A percentile compares a stretch with the other conserved stretches of the same genome.
These are phyloP conservation scores for Colletotrichum karsti DNA, from an alignment of 2,329 filamentous ascomycete species.

Conservation along the genomic window DNA sequence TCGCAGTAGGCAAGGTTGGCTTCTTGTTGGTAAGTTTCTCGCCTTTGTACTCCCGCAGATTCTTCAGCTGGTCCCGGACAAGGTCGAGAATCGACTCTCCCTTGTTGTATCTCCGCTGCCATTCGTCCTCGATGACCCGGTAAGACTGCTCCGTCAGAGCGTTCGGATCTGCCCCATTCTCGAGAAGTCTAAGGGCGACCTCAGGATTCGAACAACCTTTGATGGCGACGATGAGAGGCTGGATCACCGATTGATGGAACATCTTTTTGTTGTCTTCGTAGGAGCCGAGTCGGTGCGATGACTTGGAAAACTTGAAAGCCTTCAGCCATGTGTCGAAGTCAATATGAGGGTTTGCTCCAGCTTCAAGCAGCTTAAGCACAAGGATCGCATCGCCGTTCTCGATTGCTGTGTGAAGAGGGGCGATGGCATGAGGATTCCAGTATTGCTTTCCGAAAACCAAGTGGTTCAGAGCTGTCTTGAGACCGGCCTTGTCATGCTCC, in stretches of 20 bases:
- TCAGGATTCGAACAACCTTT: slow-evolving; percentile 52
- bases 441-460: slow-evolving; percentile 51
- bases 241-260: slow-evolving; percentile 60
- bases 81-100: slow-evolving; percentile 68
- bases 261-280: slow-evolving; percentile 56
- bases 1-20: slow-evolving; percentile 40
- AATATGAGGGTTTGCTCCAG: slow-evolving; percentile 67
- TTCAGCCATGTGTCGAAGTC: slow-evolving; percentile 73
- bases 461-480: slow-evolving; percentile 73
- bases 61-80: slow-evolving; percentile 60
- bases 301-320: slow-evolving; percentile 55
- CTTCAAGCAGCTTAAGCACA: slow-evolving; percentile 68
- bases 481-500: slow-evolving; percentile 66
- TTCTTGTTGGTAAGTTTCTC: slow-evolving; percentile 36
- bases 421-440: slow-evolving; percentile 47
- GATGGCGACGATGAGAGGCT: slow-evolving; percentile 74
- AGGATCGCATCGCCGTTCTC: slow-evolving; percentile 58
- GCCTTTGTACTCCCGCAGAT: slow-evolving; percentile 55
- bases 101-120: slow-evolving; percentile 40
- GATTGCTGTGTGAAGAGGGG: slow-evolving; percentile 69
- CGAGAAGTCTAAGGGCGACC: slow-evolving; percentile 66
- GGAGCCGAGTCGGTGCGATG: slow-evolving; percentile 43
- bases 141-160: slow-evolving; percentile 55
- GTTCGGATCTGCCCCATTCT: slow-evolving; percentile 72
- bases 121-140: slow-evolving; percentile 42